Evolutionary conservation across 768 basidiomycete species (phyloP).

Genomic region (Naganishia friedmannii): DNA sequence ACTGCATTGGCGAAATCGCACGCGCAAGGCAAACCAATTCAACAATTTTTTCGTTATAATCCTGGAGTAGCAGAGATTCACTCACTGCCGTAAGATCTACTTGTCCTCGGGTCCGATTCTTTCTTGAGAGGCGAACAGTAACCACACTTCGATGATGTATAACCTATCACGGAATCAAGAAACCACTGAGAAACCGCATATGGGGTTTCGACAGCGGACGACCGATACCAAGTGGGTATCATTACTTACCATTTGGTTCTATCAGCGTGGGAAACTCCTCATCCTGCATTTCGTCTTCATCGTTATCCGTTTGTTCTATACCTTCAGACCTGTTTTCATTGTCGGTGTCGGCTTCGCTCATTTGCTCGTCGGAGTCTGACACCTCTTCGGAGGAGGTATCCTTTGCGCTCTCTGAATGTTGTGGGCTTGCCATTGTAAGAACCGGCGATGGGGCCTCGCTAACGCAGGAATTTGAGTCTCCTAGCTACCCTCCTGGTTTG

Average conservation of each 20-base stretch:
- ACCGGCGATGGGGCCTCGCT: background rate
- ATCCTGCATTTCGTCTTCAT: slow-evolving; percentile 22
- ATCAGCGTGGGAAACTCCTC: slow-evolving; percentile 29
- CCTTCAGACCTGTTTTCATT: background rate
- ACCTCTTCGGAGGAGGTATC: background rate
- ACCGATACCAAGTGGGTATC: background rate
- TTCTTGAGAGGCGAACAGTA: slow-evolving; percentile 44
- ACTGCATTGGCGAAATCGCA: slow-evolving; percentile 33
- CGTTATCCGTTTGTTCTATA: slow-evolving; percentile 3
- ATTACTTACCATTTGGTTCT: slow-evolving; percentile 28
- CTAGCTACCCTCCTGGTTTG: too few relatives aligned
- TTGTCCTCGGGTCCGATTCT: slow-evolving; percentile 31
- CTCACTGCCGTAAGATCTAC: slow-evolving; percentile 48
- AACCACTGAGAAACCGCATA: background rate
- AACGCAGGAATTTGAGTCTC: too few relatives aligned
- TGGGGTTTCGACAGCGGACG: background rate
- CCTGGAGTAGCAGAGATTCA: background rate
- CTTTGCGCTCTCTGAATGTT: background rate
- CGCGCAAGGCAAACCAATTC: background rate
- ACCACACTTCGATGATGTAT: slow-evolving; percentile 42
- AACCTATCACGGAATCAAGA: slow-evolving; percentile 33
- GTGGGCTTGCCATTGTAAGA: background rate
- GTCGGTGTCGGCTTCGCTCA: background rate
- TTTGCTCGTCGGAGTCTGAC: slow-evolving; percentile 4
- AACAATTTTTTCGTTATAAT: background rate